Conservation (phyloP, 805 yeast genomes). For the Lachancea lanzarotensis region DNA sequence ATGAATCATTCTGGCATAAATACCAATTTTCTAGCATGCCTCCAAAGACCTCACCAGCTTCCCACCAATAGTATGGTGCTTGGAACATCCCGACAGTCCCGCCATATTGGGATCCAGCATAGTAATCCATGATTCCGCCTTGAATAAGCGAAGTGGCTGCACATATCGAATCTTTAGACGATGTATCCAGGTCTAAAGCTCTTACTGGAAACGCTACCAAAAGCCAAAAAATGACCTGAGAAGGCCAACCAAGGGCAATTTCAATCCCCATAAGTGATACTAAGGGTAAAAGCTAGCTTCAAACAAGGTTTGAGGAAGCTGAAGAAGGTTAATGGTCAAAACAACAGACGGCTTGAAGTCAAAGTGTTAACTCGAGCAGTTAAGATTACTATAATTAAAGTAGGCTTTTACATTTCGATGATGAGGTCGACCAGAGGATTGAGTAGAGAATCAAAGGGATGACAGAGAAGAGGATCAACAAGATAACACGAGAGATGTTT, state of each 20-base stretch:
- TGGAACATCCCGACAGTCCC: constrained; percentile 68
- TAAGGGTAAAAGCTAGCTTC: not conserved
- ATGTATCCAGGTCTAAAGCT: constrained; percentile 37
- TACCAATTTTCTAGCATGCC: constrained; percentile 71
- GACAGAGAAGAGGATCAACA: not conserved
- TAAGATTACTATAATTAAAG: not conserved
- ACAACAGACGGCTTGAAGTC: no score
- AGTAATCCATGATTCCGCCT: constrained; percentile 59
- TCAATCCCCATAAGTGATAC: not conserved
- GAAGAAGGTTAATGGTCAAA: no score
- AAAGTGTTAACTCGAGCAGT: not conserved
- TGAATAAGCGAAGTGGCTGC: constrained; percentile 51
- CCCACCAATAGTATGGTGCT: constrained; percentile 85
- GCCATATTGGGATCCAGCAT: constrained; percentile 52
- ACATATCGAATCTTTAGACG: constrained; percentile 43
- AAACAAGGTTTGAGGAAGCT: not conserved
- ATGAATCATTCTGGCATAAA: constrained; percentile 64
- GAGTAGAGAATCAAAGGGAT: not conserved
- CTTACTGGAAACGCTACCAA: constrained; percentile 1
- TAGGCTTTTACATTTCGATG: not conserved
- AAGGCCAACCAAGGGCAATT: not conserved
- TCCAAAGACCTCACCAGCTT: constrained; percentile 96
- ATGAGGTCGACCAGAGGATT: not conserved
- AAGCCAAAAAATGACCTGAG: not conserved
- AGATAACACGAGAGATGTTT: no score